phyloP scores from a whole-genome alignment of 2,329 filamentous ascomycete genomes.

The Aspergillus latus region DNA sequence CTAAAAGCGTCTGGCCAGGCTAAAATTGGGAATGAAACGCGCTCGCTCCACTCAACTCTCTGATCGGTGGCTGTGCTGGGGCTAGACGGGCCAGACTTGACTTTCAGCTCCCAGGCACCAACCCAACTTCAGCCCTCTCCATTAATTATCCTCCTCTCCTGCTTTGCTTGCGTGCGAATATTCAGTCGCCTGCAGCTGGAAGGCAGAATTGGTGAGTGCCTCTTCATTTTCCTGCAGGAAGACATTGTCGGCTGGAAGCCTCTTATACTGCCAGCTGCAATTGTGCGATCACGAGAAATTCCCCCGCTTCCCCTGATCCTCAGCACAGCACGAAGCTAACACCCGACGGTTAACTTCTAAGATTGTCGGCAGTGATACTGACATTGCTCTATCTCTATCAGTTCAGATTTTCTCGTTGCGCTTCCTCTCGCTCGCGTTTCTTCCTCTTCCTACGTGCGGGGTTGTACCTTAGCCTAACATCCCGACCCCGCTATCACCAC shows the following conservation, averaged over 20 bases:
- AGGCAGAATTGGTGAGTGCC: slow-evolving; percentile 11
- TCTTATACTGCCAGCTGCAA: not conserved
- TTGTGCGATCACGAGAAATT: slow-evolving; percentile 4
- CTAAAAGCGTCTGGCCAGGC: not conserved
- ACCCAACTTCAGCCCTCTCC: not conserved
- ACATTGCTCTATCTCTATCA: not conserved
- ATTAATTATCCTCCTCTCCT: not conserved
- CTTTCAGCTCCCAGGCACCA: slow-evolving; percentile 3
- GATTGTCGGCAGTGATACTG: not conserved
- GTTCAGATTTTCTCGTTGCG: not conserved
- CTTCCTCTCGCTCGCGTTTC: slow-evolving; percentile 8
- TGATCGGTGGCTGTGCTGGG: slow-evolving; percentile 9
- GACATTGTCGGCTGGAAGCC: not conserved
- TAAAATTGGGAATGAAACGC: slow-evolving; percentile 5
- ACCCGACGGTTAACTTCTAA: not conserved
- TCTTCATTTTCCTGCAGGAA: not conserved
- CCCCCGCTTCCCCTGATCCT: slow-evolving; percentile 9
- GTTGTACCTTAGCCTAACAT: slow-evolving; percentile 20
- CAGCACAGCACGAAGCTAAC: not conserved
- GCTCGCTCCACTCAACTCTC: slow-evolving; percentile 5
- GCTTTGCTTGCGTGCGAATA: not conserved
- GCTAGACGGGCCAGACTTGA: slow-evolving; percentile 5
- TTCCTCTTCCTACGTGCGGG: slow-evolving; percentile 26
- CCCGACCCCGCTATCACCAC: slow-evolving; percentile 22
- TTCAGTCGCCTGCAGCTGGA: not conserved